Evolutionary conservation across 1,139 yeast genomes (phyloP).

Genomic region (Taphrina pruni): DNA sequence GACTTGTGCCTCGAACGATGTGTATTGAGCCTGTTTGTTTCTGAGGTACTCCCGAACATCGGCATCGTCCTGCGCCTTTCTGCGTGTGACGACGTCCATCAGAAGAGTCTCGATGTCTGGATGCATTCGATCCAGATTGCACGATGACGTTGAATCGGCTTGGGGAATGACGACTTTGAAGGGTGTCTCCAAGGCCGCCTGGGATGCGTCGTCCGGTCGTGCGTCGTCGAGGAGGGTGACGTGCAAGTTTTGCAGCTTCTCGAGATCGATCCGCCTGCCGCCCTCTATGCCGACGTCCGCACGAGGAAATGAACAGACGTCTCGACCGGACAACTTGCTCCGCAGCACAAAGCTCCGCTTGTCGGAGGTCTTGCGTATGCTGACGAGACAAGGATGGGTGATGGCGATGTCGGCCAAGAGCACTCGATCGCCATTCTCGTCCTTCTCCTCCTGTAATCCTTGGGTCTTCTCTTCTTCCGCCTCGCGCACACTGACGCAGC

Average conservation of each 20-base stretch:
- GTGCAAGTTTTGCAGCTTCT: slow-evolving; percentile 3
- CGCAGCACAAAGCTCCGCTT: slow-evolving; percentile 5
- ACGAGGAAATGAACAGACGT: slow-evolving; percentile 16
- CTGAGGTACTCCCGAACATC: slow-evolving; percentile 13
- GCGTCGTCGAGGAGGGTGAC: slow-evolving; percentile 11
- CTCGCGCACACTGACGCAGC: slow-evolving; percentile 8
- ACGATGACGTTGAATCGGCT: background rate
- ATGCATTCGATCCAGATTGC: background rate
- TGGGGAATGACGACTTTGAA: slow-evolving; percentile 1
- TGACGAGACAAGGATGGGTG: slow-evolving; percentile 28
- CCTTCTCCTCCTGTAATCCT: no score
- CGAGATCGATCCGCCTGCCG: slow-evolving; percentile 5
- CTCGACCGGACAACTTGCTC: slow-evolving; percentile 14
- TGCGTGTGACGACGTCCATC: slow-evolving; percentile 9
- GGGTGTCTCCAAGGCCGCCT: background rate
- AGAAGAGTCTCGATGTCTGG: slow-evolving; percentile 24
- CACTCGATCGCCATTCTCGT: background rate
- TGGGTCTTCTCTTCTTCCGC: background rate
- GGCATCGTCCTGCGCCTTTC: slow-evolving; percentile 21
- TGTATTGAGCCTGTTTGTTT: slow-evolving; percentile 8
- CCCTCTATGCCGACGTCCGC: slow-evolving; percentile 5
- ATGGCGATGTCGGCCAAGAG: slow-evolving; percentile 15
- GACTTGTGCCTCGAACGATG: slow-evolving; percentile 17
- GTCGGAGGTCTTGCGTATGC: background rate
- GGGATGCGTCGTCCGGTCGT: background rate